These are phyloP conservation scores for Fraxinus sp. DNA, from an alignment of 305 asterid genomes.

Conservation along the genomic window DNA sequence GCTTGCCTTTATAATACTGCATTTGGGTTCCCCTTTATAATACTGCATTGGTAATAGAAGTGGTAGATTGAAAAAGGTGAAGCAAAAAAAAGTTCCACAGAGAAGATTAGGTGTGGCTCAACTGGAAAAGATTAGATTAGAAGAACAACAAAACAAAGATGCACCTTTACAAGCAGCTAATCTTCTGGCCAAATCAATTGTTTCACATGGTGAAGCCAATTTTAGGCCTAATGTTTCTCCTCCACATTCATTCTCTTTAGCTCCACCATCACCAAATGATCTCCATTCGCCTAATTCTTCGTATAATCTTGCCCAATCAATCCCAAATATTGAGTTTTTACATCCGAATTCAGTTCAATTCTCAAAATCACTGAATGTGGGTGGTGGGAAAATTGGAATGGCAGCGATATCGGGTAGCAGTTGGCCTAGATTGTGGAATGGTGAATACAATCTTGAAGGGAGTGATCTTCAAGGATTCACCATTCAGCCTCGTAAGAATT, in stretches of 20 bases:
- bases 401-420: conserved; percentile 23
- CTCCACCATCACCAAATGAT: conserved; percentile 31
- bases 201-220: conserved; percentile 33
- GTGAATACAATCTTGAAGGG: conserved; percentile 43
- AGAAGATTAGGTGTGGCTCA: conserved; percentile 96
- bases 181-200: conserved; percentile 34
- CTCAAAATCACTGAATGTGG: conserved; percentile 31
- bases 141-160: conserved; percentile 66
- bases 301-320: conserved; percentile 36
- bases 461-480: conserved; percentile 40
- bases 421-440: conserved; percentile 49
- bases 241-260: conserved; percentile 24
- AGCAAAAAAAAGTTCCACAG: conserved; percentile 83
- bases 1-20: conserved; percentile 35
- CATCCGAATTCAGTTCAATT: conserved; percentile 33
- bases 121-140: conserved; percentile 77
- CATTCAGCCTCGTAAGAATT: conserved; percentile 27
- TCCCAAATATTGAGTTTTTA: conserved; percentile 36
- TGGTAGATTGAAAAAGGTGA: conserved; percentile 52
- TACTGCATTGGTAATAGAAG: conserved; percentile 22
- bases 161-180: conserved; percentile 38
- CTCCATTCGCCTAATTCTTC: conserved; percentile 37
- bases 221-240: conserved; percentile 36
- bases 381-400: conserved; percentile 34
- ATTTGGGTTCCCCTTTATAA: conserved; percentile 30